Conservation (phyloP, 139 green algal species). For the Coelastrella sp. region DNA sequence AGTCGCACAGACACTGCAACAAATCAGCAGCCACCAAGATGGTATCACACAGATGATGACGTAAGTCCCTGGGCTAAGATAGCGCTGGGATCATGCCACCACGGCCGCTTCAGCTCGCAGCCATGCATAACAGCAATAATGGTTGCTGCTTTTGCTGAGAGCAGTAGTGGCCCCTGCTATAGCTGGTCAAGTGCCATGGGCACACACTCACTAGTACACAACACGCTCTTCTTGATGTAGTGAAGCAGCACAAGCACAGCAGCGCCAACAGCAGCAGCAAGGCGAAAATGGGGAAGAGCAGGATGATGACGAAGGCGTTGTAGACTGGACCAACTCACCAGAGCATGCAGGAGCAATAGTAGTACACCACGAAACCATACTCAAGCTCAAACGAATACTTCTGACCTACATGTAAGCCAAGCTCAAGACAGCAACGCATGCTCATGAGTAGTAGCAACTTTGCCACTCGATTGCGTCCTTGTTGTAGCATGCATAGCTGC, state of each 20-base stretch:
- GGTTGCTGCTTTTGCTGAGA: neutral
- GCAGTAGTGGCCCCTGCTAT: neutral
- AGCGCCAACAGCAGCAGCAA: conserved; percentile 18
- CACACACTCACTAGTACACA: no score
- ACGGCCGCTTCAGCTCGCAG: no score
- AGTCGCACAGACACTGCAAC: conserved; percentile 12
- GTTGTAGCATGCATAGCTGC: neutral
- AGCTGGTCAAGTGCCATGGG: no score
- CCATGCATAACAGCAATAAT: neutral
- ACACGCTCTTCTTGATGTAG: neutral
- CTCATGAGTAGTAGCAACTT: no score
- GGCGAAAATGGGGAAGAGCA: neutral
- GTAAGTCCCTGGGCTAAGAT: neutral
- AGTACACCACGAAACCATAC: conserved; percentile 55
- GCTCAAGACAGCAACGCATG: neutral
- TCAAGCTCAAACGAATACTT: conserved; percentile 56
- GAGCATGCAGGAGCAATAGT: conserved; percentile 54
- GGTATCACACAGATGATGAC: neutral
- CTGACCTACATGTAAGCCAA: conserved; percentile 54
- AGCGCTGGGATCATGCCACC: no score
- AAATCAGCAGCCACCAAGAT: conserved; percentile 4
- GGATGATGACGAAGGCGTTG: neutral
- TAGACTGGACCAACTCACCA: conserved; percentile 30
- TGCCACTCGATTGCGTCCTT: neutral
- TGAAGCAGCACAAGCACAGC: conserved; percentile 1